Evolutionary conservation across 306 rosid species (phyloP), one percentile per base, ranked within the genome.

Genomic region (Quercus gilva): DNA sequence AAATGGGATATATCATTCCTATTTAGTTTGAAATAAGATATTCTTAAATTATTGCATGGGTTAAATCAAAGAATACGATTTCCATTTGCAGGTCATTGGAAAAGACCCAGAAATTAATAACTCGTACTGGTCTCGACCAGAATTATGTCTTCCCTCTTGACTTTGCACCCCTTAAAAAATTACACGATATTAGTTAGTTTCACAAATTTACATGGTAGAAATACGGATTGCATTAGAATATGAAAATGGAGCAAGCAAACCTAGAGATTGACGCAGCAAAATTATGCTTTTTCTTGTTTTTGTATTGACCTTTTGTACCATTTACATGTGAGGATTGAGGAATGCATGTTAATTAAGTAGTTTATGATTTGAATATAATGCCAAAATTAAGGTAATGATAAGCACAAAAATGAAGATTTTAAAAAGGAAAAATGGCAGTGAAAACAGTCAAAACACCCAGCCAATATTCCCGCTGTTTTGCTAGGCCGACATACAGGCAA

Each of bases 391-490:
- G 57, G 5, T 4, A 55, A 72, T 21, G 73, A 78, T 53, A 56
- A 13, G 26, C 8, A 10, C 9, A 43, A 17, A 63, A 57, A 33
- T 31, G 37, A 69, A 29, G 17, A 73, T 21, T 75, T 55, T 18
- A 72, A 63, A 13, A 23, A 55, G 35, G 26, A 17, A 35, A 56
- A 6, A 11, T 21, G 41, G 53, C 10, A 79, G 13, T 17, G 72
- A 61, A 67, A 86, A 87, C 85, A 86, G 45, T 37, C 45, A 37
- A 37, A 37, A 37, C 45, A 37, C 20, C 55, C 74, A 33, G 74
- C 83, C 94, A 93, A 90, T 93, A 93, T 93, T 93, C 97, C 90
- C 92, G 97, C 82, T 87, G 93, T 81, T 74, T 91, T 91, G 87
- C 85, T 87, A 84, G 88, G 81, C 89, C 89, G 93, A 93, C 98